Percentiles rank a stretch among this genome's conserved stretches.
Conservation (phyloP, 2,329 filamentous ascomycete species). For the Colletotrichum incanum region DNA sequence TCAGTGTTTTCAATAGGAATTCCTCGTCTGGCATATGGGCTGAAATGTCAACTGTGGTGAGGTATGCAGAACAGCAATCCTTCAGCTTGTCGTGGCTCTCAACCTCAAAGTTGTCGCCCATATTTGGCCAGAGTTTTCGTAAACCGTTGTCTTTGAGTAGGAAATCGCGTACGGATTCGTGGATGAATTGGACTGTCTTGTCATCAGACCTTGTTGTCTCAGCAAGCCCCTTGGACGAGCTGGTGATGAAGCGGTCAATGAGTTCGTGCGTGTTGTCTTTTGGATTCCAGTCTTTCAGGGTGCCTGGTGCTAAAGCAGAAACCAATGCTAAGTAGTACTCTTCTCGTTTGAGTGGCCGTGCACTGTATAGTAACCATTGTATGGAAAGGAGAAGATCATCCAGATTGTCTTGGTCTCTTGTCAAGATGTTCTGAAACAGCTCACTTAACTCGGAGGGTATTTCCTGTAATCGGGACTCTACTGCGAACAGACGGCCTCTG, state of each 20-base stretch:
- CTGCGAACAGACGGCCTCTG: background rate
- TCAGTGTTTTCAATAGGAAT: background rate
- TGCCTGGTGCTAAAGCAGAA: slow-evolving; percentile 43
- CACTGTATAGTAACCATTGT: slow-evolving; percentile 66
- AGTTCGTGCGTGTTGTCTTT: slow-evolving; percentile 45
- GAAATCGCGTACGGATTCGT: slow-evolving; percentile 62
- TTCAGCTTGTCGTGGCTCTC: background rate
- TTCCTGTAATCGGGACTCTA: background rate
- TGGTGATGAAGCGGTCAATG: slow-evolving; percentile 50
- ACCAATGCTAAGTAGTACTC: slow-evolving; percentile 58
- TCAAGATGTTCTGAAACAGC: background rate
- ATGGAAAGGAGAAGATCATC: slow-evolving; percentile 55
- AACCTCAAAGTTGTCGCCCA: background rate
- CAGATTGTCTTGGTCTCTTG: background rate
- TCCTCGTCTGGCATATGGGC: background rate
- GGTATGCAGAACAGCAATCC: slow-evolving; percentile 12
- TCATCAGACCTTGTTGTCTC: slow-evolving; percentile 53
- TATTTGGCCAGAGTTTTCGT: background rate
- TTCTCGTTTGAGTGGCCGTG: slow-evolving; percentile 54
- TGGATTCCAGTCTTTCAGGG: slow-evolving; percentile 46
- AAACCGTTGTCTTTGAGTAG: slow-evolving; percentile 47
- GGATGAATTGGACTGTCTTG: slow-evolving; percentile 62
- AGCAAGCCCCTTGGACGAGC: slow-evolving; percentile 63
- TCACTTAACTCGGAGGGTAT: background rate
- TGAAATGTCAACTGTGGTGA: background rate